Conservation (phyloP, 352 stramenopile species). For the Phytophthora hybrid region DNA sequence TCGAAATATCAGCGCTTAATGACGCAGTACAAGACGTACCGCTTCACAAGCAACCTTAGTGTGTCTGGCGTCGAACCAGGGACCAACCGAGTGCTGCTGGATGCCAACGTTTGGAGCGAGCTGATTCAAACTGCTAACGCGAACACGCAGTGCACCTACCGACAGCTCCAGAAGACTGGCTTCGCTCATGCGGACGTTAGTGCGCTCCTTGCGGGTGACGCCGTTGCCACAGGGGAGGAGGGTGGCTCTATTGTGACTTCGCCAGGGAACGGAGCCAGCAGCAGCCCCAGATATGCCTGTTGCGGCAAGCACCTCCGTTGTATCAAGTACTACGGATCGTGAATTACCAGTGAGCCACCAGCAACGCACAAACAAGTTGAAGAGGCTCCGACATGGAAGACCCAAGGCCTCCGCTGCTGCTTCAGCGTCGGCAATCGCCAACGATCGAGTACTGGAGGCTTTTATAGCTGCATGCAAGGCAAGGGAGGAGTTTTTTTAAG, state of each 20-base stretch:
- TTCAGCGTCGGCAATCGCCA: neutral
- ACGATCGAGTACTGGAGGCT: neutral
- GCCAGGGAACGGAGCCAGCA: neutral
- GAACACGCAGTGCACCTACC: neutral
- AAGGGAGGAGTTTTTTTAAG: neutral
- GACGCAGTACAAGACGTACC: neutral
- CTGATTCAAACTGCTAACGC: neutral
- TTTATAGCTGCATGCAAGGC: neutral
- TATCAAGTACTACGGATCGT: neutral
- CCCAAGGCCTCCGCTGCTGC: neutral
- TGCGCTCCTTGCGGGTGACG: neutral
- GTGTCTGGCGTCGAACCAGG: neutral
- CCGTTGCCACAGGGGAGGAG: neutral
- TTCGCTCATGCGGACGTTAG: neutral
- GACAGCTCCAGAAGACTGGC: neutral
- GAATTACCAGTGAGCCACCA: neutral
- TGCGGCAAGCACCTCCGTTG: neutral
- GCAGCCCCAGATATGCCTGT: neutral
- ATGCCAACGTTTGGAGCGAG: neutral
- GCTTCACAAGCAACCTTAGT: neutral
- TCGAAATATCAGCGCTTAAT: neutral
- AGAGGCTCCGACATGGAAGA: neutral
- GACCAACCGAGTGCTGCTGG: neutral
- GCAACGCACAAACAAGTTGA: neutral
- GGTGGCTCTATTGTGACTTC: neutral